phyloP scores from a whole-genome alignment of 805 yeast genomes.

The Brettanomyces anomalus region DNA sequence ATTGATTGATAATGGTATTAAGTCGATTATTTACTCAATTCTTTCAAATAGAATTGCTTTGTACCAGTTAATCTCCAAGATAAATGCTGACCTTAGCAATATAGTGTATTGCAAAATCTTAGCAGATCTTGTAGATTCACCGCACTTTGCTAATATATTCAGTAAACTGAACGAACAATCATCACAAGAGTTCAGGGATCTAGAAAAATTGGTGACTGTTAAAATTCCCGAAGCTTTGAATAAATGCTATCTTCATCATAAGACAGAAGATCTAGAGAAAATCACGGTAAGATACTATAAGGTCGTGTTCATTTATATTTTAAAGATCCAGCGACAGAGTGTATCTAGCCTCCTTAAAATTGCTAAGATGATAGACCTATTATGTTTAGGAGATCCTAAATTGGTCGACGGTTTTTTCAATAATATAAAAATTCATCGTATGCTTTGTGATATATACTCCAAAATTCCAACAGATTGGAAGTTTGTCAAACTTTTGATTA shows the following conservation, averaged over 20 bases:
- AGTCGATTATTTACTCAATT: conserved; percentile 3
- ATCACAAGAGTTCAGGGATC: neutral
- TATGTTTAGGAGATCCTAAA: neutral
- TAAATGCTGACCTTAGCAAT: neutral
- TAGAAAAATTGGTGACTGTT: neutral
- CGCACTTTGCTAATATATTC: neutral
- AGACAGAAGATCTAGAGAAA: neutral
- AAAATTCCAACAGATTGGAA: neutral
- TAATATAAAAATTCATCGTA: neutral
- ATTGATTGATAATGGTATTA: conserved; percentile 6
- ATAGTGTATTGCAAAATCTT: neutral
- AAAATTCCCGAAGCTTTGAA: conserved; percentile 5
- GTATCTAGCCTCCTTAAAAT: neutral
- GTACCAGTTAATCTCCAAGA: conserved; percentile 12
- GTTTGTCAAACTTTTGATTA: neutral
- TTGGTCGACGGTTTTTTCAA: neutral
- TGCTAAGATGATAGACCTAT: neutral
- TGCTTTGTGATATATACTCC: neutral
- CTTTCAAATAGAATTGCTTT: conserved; percentile 17
- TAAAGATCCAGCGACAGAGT: neutral
- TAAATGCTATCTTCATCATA: conserved; percentile 6
- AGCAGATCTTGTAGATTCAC: neutral
- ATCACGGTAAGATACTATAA: neutral
- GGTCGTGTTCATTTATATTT: neutral
- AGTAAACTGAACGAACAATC: neutral